A percentile compares a stretch with the other conserved stretches of the same genome.
These are phyloP conservation scores for Nidularia sp. DNA, from an alignment of 768 basidiomycete species.

Conservation along the genomic window DNA sequence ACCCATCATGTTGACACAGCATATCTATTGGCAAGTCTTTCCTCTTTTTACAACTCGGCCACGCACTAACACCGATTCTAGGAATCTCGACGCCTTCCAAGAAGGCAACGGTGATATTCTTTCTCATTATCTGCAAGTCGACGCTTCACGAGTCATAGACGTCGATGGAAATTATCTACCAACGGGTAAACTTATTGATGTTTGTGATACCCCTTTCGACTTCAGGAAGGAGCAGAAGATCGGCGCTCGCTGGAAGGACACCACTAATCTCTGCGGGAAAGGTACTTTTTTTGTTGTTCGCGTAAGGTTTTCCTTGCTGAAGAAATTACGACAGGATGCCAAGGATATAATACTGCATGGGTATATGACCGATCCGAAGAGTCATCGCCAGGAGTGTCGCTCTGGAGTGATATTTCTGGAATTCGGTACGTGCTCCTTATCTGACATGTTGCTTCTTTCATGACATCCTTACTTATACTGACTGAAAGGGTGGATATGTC, in stretches of 20 bases:
- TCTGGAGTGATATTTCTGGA: constrained; percentile 47
- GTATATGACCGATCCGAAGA: constrained; percentile 36
- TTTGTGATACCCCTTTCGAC: constrained; percentile 29
- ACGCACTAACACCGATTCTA: constrained; percentile 7
- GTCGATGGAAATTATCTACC: constrained; percentile 32
- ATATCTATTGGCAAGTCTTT: constrained; percentile 43
- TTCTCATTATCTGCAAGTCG: constrained; percentile 7
- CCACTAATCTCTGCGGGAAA: constrained; percentile 18
- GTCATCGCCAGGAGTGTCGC: constrained; percentile 23
- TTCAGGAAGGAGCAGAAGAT: constrained; percentile 29
- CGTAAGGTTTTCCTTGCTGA: neutral
- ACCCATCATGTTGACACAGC: constrained; percentile 54
- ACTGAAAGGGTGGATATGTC: constrained; percentile 38
- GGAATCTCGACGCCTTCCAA: constrained; percentile 53
- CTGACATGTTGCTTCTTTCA: neutral
- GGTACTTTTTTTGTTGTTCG: constrained; percentile 11
- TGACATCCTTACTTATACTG: neutral
- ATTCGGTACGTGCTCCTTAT: constrained; percentile 29
- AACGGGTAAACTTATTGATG: constrained; percentile 15
- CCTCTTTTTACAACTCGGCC: neutral
- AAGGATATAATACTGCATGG: constrained; percentile 48
- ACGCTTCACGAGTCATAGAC: constrained; percentile 24
- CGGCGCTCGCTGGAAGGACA: constrained; percentile 28
- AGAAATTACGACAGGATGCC: constrained; percentile 25
- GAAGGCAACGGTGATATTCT: constrained; percentile 28